Base-by-base conservation (phyloP, 805 yeast species). In the Ogataea degrootiae region DNA sequence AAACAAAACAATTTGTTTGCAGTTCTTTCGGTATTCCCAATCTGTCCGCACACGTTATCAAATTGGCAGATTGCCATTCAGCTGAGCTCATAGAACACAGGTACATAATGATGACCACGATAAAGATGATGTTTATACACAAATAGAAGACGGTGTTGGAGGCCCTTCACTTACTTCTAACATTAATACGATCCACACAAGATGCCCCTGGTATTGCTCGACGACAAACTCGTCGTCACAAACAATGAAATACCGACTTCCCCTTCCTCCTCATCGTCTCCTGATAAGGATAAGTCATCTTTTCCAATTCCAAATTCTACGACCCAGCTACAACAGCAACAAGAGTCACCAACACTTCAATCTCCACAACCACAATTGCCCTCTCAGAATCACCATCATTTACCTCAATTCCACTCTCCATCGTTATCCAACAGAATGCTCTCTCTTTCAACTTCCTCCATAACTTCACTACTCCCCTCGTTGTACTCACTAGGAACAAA, bases 361-460 rank as follows among this genome's bases (percentile, higher is more conserved):
- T 37, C 7, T 5, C 48, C 47, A 8, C 53, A 43, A 39, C 49
- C 47, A 22, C 48, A 42, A 35, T 33, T 43, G 33, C 37, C 34
- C 15, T 16, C 7, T 12, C 45, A 26, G 29, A 16, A 26, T 14
- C 29, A 19, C 35, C 47, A 39, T 11, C 12, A 26, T 8, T 9
- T 11, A 4, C 31, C 11, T 26, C 31, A 26, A 16, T 39, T 12
- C 16, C 48, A 43, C 17, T 49, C 57, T 2, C 57, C 56, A 15
- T 51, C 52, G n/a, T 37, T 55, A n/a, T 36, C 58, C 5, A 61
- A 61, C 39, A 53, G 57, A 42, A 52, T 62, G 55, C 50, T 64
- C 8, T 66, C 69, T 3, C 44, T 63, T 22, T 66, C 70, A 3
- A 58, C 68, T 22, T 54, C 66, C 0, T 63, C 69, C 5, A 51